Conservation (phyloP, 371 early-diverging fungal species). For the Mucor velutinosus region DNA sequence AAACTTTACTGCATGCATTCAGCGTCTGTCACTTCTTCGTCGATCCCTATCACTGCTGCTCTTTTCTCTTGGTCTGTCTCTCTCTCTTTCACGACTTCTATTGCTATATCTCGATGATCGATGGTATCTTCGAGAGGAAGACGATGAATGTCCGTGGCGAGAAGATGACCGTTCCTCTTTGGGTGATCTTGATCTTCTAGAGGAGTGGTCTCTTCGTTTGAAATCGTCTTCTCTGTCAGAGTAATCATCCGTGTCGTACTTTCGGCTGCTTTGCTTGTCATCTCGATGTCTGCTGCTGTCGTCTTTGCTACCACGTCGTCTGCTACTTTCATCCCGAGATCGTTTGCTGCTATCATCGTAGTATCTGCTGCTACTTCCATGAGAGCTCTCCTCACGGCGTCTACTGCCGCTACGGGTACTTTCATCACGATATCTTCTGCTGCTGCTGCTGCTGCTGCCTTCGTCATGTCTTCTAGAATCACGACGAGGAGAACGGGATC, state of each 20-base stretch:
- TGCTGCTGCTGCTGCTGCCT: slow-evolving; percentile 21
- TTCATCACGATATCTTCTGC: slow-evolving; percentile 19
- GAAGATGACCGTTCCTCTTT: background rate
- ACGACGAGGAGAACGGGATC: slow-evolving; percentile 21
- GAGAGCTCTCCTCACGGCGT: slow-evolving; percentile 1
- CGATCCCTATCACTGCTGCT: background rate
- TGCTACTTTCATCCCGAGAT: background rate
- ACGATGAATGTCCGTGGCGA: slow-evolving; percentile 30
- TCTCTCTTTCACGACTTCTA: slow-evolving; percentile 66
- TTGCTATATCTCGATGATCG: slow-evolving; percentile 59
- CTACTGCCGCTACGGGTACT: slow-evolving; percentile 11
- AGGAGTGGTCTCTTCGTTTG: slow-evolving; percentile 24
- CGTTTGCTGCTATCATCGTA: slow-evolving; percentile 5
- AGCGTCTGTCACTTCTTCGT: slow-evolving; percentile 12
- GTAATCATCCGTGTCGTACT: background rate
- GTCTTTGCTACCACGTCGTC: slow-evolving; percentile 3
- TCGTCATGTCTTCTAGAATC: slow-evolving; percentile 6
- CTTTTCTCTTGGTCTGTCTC: slow-evolving; percentile 24
- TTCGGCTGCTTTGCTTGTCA: background rate
- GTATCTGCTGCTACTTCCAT: slow-evolving; percentile 2
- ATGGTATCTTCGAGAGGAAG: slow-evolving; percentile 69
- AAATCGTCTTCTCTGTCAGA: background rate
- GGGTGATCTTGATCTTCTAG: background rate
- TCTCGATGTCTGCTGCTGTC: background rate
- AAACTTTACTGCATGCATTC: background rate